These are phyloP conservation scores for Ustilago nuda DNA, from an alignment of 1,284 basidiomycete species.

Conservation along the genomic window DNA sequence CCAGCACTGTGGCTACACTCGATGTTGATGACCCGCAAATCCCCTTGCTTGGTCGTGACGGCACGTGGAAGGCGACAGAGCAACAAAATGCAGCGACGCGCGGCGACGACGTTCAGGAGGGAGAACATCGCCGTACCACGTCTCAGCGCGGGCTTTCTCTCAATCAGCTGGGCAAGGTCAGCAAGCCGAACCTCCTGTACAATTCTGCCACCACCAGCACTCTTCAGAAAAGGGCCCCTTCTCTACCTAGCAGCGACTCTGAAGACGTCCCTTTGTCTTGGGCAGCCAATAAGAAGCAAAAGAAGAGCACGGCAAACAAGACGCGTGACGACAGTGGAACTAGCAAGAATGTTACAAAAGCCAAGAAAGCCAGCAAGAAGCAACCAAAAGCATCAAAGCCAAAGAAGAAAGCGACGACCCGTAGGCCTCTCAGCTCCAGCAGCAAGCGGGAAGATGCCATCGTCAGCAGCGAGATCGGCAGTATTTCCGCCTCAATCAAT, in stretches of 20 bases:
- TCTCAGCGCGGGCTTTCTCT: not conserved
- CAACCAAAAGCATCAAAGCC: not conserved
- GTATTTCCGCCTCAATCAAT: not conserved
- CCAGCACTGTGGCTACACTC: conserved; percentile 14
- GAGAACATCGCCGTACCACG: not conserved
- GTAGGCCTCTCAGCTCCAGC: not conserved
- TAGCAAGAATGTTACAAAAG: not conserved
- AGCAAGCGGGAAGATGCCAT: not conserved
- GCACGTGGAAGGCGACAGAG: conserved; percentile 19
- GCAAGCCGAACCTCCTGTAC: not conserved
- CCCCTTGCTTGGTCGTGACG: conserved; percentile 23
- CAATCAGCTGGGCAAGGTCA: not conserved
- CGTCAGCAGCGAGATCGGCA: conserved; percentile 10
- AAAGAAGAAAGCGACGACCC: not conserved
- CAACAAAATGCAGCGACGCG: not conserved
- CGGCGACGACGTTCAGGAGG: not conserved
- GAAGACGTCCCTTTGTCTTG: not conserved
- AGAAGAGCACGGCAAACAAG: not conserved
- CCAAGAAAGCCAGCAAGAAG: not conserved
- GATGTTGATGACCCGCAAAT: conserved; percentile 16
- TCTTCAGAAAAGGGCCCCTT: not conserved
- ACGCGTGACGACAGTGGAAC: not conserved
- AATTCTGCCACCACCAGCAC: not conserved
- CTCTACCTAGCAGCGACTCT: conserved; percentile 1
- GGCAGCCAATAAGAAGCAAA: not conserved